A percentile compares a stretch with the other conserved stretches of the same genome.
These are phyloP conservation scores for Aristolochia californica DNA, from an alignment of 164 flowering plant genomes.

Conservation along the genomic window DNA sequence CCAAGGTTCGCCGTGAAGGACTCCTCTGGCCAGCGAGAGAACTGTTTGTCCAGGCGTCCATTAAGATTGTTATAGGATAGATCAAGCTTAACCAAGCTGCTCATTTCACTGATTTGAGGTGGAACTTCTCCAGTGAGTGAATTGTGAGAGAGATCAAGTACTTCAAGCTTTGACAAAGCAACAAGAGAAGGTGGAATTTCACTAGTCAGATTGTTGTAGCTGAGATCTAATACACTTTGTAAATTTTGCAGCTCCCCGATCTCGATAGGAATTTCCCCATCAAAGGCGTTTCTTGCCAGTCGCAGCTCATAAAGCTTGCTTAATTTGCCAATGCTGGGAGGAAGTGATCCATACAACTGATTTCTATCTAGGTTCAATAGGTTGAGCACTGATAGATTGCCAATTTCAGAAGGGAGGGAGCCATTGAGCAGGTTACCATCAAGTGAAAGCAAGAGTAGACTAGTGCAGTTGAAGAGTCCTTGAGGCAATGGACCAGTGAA, in stretches of 20 bases:
- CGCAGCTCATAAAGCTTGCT: constrained; percentile 70
- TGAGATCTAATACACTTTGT: constrained; percentile 71
- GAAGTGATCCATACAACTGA: constrained; percentile 51
- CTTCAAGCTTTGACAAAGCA: constrained; percentile 61
- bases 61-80: constrained; percentile 71
- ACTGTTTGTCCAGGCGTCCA: constrained; percentile 50
- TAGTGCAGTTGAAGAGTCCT: constrained; percentile 56
- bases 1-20: constrained; percentile 53
- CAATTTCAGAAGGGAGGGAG: constrained; percentile 49
- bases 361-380: constrained; percentile 53
- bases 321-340: constrained; percentile 45
- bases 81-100: constrained; percentile 64
- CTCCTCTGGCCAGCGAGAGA: constrained; percentile 66
- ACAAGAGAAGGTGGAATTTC: constrained; percentile 56
- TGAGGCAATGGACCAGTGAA: constrained; percentile 59
- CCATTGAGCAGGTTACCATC: constrained; percentile 59
- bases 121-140: constrained; percentile 65
- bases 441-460: constrained; percentile 61
- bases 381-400: constrained; percentile 53
- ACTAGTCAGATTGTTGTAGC: constrained; percentile 72
- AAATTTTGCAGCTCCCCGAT: constrained; percentile 64
- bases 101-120: constrained; percentile 52
- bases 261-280: constrained; percentile 65
- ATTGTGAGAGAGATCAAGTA: constrained; percentile 79
- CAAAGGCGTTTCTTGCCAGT: constrained; percentile 49